Conservation (phyloP, 768 basidiomycete genomes). For the Tylopilus cervinicoccineus region DNA sequence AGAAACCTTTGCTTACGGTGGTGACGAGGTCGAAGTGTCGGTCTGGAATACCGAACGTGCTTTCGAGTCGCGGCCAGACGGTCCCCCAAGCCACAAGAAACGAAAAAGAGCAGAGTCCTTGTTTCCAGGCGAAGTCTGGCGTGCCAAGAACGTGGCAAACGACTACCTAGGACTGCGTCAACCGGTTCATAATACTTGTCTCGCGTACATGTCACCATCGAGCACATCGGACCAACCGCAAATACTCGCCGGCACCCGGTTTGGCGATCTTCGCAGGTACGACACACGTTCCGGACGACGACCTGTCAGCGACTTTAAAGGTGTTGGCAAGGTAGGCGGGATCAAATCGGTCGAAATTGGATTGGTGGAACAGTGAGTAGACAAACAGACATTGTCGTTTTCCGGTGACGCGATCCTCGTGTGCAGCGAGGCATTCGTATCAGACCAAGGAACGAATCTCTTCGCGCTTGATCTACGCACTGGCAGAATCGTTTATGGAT, state of each 20-base stretch:
- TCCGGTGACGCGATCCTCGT: background rate
- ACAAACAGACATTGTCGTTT: background rate
- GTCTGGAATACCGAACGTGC: slow-evolving; percentile 72
- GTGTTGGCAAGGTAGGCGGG: slow-evolving; percentile 57
- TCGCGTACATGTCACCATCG: slow-evolving; percentile 53
- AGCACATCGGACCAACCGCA: slow-evolving; percentile 37
- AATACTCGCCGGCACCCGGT: slow-evolving; percentile 66
- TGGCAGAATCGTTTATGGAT: slow-evolving; percentile 59
- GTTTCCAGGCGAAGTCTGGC: slow-evolving; percentile 75
- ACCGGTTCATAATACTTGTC: slow-evolving; percentile 69
- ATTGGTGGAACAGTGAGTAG: slow-evolving; percentile 57
- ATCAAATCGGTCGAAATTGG: slow-evolving; percentile 58
- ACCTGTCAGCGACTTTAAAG: slow-evolving; percentile 67
- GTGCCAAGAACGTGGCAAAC: slow-evolving; percentile 83
- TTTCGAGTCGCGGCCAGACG: slow-evolving; percentile 30
- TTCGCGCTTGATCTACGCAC: slow-evolving; percentile 67
- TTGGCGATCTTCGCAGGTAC: slow-evolving; percentile 73
- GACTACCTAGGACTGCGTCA: slow-evolving; percentile 73
- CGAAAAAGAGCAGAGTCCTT: slow-evolving; percentile 59
- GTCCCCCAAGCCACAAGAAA: slow-evolving; percentile 29
- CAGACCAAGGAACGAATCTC: slow-evolving; percentile 62
- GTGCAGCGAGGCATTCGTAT: slow-evolving; percentile 62
- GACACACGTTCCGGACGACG: slow-evolving; percentile 67
- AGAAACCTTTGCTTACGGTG: slow-evolving; percentile 71
- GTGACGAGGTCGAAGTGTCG: slow-evolving; percentile 82